Percentiles rank a stretch among this genome's conserved stretches.
phyloP scores from a whole-genome alignment of 805 yeast genomes.

The Saccharomycopsis oosterbeekiorum region DNA sequence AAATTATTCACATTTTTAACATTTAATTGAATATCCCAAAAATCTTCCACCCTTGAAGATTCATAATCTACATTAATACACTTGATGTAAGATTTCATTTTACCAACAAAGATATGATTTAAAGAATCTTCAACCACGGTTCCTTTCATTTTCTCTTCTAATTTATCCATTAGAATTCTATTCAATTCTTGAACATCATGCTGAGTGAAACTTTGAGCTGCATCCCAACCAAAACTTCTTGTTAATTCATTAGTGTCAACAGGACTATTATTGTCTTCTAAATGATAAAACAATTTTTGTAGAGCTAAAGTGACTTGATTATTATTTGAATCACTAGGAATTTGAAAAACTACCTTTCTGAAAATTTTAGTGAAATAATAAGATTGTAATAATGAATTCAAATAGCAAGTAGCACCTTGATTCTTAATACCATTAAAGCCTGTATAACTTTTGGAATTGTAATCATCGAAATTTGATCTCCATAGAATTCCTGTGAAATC shows the following conservation, averaged over 20 bases:
- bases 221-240: conserved; percentile 93
- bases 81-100: conserved; percentile 89
- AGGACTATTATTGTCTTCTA: conserved; percentile 64
- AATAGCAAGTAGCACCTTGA: conserved; percentile 97
- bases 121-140: conserved; percentile 68
- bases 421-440: conserved; percentile 90
- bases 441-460: conserved; percentile 77
- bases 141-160: conserved; percentile 86
- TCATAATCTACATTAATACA: conserved; percentile 92
- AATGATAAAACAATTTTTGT: conserved; percentile 76
- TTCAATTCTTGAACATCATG: conserved; percentile 97
- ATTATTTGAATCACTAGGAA: conserved; percentile 52
- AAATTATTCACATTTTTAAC: conserved; percentile 74
- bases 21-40: conserved; percentile 95
- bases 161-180: conserved; percentile 87
- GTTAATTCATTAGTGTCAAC: conserved; percentile 83
- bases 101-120: conserved; percentile 85
- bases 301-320: conserved; percentile 40
- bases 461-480: conserved; percentile 68
- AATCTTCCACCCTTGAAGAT: conserved; percentile 84
- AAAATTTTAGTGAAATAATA: conserved; percentile 78
- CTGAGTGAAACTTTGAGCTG: conserved; percentile 90
- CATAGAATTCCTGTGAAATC: conserved; percentile 93
- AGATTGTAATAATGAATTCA: conserved; percentile 86
- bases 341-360: conserved; percentile 77